phyloP scores from a whole-genome alignment of 768 basidiomycete species.

The Tulasnella sp. region DNA sequence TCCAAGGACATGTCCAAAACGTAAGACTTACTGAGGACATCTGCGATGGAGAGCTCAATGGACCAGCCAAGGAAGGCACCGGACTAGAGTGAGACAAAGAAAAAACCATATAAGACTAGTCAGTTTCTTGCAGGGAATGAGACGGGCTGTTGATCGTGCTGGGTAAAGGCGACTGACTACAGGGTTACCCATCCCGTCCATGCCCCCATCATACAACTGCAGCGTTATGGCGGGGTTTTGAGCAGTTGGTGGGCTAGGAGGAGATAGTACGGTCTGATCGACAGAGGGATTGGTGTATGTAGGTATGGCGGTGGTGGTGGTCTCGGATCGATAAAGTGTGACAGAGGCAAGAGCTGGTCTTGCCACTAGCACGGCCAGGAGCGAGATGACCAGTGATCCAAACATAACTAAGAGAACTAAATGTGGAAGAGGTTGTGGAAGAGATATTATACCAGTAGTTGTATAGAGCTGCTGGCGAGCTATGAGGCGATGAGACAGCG shows the following conservation, averaged over 20 bases:
- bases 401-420: too few species aligned
- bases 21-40: constrained; percentile 35
- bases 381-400: too few species aligned
- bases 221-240: not conserved
- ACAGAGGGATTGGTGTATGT: constrained; percentile 1
- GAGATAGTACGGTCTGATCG: not conserved
- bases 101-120: not conserved
- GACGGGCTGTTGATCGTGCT: not conserved
- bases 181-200: constrained; percentile 1
- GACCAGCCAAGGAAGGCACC: constrained; percentile 50
- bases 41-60: constrained; percentile 52
- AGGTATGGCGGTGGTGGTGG: not conserved
- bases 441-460: too few species aligned
- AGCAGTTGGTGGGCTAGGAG: constrained; percentile 4
- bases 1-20: not conserved
- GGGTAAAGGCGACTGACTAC: not conserved
- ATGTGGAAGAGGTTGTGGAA: too few species aligned
- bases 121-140: not conserved
- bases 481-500: too few species aligned
- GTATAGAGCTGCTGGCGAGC: too few species aligned
- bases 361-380: too few species aligned
- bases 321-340: constrained; percentile 1
- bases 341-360: not conserved
- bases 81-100: constrained; percentile 21
- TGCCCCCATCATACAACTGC: constrained; percentile 13